These are phyloP conservation scores for Allomyces javanicus DNA, from an alignment of 192 early-diverging fungal genomes.

Conservation along the genomic window DNA sequence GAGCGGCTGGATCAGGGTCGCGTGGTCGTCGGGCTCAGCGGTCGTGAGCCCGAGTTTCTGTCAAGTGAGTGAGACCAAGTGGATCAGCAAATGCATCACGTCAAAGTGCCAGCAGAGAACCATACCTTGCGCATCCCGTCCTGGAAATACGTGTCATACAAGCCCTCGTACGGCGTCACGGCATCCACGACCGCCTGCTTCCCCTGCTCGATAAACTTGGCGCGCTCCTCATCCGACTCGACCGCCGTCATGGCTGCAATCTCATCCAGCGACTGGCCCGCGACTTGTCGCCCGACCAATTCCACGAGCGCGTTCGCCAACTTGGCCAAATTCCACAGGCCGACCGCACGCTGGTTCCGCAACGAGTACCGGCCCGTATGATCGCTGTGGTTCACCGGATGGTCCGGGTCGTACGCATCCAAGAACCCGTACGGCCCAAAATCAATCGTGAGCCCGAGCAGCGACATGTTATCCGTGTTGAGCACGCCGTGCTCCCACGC, in stretches of 20 bases:
- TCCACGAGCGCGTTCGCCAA: constrained; percentile 45
- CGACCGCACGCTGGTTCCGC: constrained; percentile 54
- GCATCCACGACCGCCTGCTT: constrained; percentile 20
- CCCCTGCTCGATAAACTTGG: constrained; percentile 12
- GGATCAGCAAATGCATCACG: too few relatives aligned
- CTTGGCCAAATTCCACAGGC: constrained; percentile 56
- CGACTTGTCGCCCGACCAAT: constrained; percentile 31
- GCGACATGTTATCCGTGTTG: constrained; percentile 85
- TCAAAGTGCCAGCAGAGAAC: constrained; percentile 2
- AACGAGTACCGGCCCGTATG: constrained; percentile 53
- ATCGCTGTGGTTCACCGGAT: constrained; percentile 67
- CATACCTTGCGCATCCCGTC: constrained; percentile 47
- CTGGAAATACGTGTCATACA: constrained; percentile 26
- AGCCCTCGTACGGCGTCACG: constrained; percentile 27
- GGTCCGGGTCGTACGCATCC: constrained; percentile 59
- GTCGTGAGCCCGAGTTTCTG: constrained; percentile 19
- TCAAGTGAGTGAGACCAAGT: too few relatives aligned
- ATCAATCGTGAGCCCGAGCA: constrained; percentile 65
- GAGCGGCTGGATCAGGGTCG: constrained; percentile 36
- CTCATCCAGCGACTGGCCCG: constrained; percentile 18
- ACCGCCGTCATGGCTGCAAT: constrained; percentile 7
- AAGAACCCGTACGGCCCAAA: constrained; percentile 75
- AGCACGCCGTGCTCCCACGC: constrained; percentile 74
- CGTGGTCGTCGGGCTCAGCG: constrained; percentile 23
- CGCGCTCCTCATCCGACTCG: constrained; percentile 5